A percentile compares a stretch with the other conserved stretches of the same genome.
Conservation (phyloP, 768 basidiomycete genomes). For the Tephrocybe sp. region DNA sequence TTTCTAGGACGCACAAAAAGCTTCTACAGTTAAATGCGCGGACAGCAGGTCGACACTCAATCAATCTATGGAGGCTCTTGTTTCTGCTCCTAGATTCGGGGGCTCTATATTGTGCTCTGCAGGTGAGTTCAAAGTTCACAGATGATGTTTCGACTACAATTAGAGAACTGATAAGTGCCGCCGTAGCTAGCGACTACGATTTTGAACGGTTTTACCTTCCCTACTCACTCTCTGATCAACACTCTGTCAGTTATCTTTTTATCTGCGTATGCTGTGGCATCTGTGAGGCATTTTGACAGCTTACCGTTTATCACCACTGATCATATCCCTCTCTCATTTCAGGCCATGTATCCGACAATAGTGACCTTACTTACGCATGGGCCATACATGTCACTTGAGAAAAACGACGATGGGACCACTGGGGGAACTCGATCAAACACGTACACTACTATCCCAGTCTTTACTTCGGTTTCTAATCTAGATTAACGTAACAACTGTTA, state of each 20-base stretch:
- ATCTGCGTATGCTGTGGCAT: slow-evolving; percentile 5
- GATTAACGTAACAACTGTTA: not conserved
- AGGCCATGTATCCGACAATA: slow-evolving; percentile 10
- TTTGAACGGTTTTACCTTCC: not conserved
- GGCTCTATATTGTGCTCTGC: slow-evolving; percentile 2
- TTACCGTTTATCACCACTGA: not conserved
- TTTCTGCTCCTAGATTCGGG: slow-evolving; percentile 3
- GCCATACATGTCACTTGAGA: not conserved
- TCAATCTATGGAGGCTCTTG: slow-evolving; percentile 3
- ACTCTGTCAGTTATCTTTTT: not conserved
- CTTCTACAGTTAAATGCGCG: not conserved
- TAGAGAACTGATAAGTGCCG: too few species aligned
- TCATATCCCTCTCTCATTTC: not conserved
- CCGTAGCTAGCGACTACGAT: not conserved
- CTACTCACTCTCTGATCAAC: not conserved
- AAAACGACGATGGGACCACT: not conserved
- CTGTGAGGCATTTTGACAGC: not conserved
- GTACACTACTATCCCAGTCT: slow-evolving; percentile 2
- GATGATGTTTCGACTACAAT: too few species aligned
- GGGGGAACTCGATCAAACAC: not conserved
- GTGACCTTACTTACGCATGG: not conserved
- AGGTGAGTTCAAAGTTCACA: not conserved
- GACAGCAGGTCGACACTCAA: not conserved
- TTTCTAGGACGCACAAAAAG: slow-evolving; percentile 1
- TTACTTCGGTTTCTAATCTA: not conserved